Evolutionary conservation across 345 rosid species (phyloP).

Genomic region (Turnera subulata): DNA sequence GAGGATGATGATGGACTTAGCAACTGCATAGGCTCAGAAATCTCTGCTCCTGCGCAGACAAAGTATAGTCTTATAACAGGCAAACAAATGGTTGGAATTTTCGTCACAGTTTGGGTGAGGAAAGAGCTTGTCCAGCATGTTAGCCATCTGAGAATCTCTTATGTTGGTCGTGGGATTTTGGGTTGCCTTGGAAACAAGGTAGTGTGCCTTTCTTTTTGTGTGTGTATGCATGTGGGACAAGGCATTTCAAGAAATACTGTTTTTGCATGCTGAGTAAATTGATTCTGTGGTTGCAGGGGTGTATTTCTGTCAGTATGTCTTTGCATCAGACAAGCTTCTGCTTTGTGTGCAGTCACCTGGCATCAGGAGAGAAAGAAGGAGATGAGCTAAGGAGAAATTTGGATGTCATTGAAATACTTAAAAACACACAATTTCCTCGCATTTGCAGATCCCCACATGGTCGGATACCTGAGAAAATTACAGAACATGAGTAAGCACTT

Average conservation of each 20-base stretch:
- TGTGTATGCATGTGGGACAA: no score
- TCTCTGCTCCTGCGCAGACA: conserved; percentile 28
- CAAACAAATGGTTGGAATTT: conserved; percentile 98
- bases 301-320: conserved; percentile 82
- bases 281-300: conserved; percentile 57
- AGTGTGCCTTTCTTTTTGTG: conserved; percentile 2
- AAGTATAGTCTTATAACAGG: conserved; percentile 75
- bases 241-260: no score
- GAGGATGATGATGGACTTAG: conserved; percentile 58
- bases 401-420: conserved; percentile 77
- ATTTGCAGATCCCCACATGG: conserved; percentile 51
- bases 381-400: conserved; percentile 80
- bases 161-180: conserved; percentile 74
- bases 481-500: conserved; percentile 68
- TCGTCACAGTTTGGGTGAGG: conserved; percentile 82
- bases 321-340: conserved; percentile 84
- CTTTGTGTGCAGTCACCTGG: conserved; percentile 88
- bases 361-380: conserved; percentile 96
- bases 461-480: conserved; percentile 62
- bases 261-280: not conserved
- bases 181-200: conserved; percentile 98
- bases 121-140: conserved; percentile 75
- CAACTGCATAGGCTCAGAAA: conserved; percentile 30
- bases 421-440: conserved; percentile 72
- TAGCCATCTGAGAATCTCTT: conserved; percentile 70